Conservation (phyloP, 495 filamentous ascomycete genomes). For the Penicillium argentinense region DNA sequence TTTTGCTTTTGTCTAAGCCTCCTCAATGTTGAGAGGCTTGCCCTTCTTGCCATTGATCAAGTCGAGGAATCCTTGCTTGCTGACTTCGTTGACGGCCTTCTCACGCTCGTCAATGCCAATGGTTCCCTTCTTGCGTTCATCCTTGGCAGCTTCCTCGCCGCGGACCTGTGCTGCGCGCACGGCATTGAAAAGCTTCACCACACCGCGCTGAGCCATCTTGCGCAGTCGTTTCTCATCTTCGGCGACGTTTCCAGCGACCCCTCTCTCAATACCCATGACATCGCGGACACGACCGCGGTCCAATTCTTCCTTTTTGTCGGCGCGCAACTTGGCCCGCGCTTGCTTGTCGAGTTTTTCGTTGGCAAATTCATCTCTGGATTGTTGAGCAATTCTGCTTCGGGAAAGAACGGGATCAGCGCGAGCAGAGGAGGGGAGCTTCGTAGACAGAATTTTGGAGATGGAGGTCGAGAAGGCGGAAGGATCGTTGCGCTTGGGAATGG, state of each 20-base stretch:
- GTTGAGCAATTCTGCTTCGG: constrained; percentile 66
- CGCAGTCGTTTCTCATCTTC: constrained; percentile 78
- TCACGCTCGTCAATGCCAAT: constrained; percentile 70
- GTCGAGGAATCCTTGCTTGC: constrained; percentile 92
- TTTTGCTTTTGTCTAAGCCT: constrained; percentile 34
- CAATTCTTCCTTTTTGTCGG: constrained; percentile 75
- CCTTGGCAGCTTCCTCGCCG: constrained; percentile 69
- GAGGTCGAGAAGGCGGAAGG: constrained; percentile 85
- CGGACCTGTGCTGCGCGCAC: constrained; percentile 88
- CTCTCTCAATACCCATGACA: constrained; percentile 61
- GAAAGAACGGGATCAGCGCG: constrained; percentile 87
- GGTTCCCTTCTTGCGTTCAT: constrained; percentile 67
- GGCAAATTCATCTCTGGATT: constrained; percentile 61
- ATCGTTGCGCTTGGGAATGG: constrained; percentile 75
- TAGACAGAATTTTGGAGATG: constrained; percentile 84
- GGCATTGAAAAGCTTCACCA: constrained; percentile 94
- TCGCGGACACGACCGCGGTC: constrained; percentile 89
- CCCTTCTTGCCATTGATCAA: constrained; percentile 67
- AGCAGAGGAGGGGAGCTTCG: constrained; percentile 77
- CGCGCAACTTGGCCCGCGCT: constrained; percentile 72
- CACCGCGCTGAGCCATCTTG: constrained; percentile 87
- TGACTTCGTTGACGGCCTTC: constrained; percentile 90
- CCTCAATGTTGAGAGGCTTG: constrained; percentile 48
- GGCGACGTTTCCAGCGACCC: constrained; percentile 52
- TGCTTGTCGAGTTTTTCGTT: constrained; percentile 78